Conservation (phyloP, 495 filamentous ascomycete species). For the Trichoderma erinaceum region DNA sequence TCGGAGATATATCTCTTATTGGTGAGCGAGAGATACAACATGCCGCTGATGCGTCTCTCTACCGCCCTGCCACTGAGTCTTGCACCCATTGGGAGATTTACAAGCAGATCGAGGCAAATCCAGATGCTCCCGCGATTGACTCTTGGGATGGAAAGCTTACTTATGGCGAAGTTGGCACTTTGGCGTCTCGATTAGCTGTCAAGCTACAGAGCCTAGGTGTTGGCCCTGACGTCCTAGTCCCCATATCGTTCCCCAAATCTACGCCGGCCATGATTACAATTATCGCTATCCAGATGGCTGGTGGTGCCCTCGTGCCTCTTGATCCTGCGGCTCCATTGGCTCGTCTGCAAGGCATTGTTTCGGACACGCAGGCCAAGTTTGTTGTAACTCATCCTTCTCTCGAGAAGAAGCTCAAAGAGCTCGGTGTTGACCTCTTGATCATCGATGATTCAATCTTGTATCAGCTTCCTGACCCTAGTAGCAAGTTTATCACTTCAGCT, state of each 20-base stretch:
- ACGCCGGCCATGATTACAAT: not conserved
- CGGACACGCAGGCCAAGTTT: conserved; percentile 32
- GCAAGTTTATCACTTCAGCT: not conserved
- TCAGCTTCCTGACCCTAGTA: not conserved
- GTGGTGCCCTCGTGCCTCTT: conserved; percentile 40
- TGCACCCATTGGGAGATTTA: conserved; percentile 5
- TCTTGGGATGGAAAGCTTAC: conserved; percentile 36
- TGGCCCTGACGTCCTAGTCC: not conserved
- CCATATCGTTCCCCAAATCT: conserved; percentile 1
- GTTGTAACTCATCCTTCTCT: conserved; percentile 39
- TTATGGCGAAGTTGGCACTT: conserved; percentile 21
- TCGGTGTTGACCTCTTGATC: not conserved
- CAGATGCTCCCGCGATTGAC: conserved; percentile 23
- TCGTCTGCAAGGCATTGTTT: conserved; percentile 40
- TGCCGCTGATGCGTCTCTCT: conserved; percentile 28
- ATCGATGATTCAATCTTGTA: not conserved
- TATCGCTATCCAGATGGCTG: conserved; percentile 3
- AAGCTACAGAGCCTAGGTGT: not conserved
- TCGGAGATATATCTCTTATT: conserved; percentile 8
- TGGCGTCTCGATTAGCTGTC: not conserved
- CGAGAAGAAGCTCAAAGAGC: not conserved
- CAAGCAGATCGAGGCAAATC: conserved; percentile 3
- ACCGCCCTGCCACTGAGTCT: not conserved
- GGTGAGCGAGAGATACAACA: conserved; percentile 2
- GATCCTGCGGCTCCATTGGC: conserved; percentile 46